Base-by-base conservation (phyloP, 441 rosid species). In the Euphorbia corollata region DNA sequence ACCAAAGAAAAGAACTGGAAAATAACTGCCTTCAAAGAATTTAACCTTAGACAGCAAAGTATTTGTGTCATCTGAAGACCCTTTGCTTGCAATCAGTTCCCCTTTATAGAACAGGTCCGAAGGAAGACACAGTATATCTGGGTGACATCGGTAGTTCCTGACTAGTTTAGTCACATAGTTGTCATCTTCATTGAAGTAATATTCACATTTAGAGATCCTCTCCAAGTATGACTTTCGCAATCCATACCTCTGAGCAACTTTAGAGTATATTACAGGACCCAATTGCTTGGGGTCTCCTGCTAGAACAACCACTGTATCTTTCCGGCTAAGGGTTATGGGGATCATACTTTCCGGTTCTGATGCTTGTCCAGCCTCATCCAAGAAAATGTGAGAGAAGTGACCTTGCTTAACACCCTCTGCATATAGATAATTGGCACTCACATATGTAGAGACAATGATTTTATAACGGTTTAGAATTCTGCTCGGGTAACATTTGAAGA, bases 351-450 rank as follows among this genome's bases (percentile, higher is more conserved):
- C 96, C 48, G 98, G 97, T 73, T 93, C 98, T 16, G 97, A 93
- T 65, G 95, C 98, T 81, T 93, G 97, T 59, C 93, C 97, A 27
- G 98, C 96, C 78, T 93, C 95, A 60, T 90, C 97, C 75, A 91
- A 76, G 80, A 91, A 88, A 51, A 93, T 79, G 78, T 93, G 96
- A 64, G 97, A 84, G 84, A 93, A 93, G 65, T 90, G 93, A 18
- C 88, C 85, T 32, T 70, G 77, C 6, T 59, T 15, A 64, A 93
- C 63, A 61, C 87, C 90, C 80, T 89, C 97, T 6, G 86, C 74
- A 19, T 70, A 71, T 36, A 93, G 88, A 65, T 84, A 85, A 34
- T 85, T 84, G 58, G 91, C 77, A 75, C 97, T 93, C 86, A 83
- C 82, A 68, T 85, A 93, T 9, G 97, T 91, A 19, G 90, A 87